These are phyloP conservation scores for Stachybotrys elegans DNA, from an alignment of 2,329 filamentous ascomycete species.

Conservation along the genomic window DNA sequence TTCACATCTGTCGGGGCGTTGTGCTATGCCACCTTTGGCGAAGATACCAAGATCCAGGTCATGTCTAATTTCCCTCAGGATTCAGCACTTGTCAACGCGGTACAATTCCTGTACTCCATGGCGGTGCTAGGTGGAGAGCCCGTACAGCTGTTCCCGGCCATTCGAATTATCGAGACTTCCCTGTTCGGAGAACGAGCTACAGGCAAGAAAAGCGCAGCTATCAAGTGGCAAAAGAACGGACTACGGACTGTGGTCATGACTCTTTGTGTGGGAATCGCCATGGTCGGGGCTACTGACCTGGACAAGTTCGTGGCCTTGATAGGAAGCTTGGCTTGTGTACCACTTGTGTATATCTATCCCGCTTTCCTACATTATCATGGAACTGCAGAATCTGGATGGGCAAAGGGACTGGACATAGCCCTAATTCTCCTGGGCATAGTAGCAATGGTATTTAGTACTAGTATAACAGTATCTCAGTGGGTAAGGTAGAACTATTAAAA, in stretches of 20 bases:
- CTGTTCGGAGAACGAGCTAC: constrained; percentile 61
- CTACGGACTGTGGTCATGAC: constrained; percentile 54
- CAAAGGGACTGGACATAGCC: constrained; percentile 53
- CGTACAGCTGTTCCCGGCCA: constrained; percentile 69
- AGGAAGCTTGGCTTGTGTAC: constrained; percentile 68
- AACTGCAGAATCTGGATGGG: constrained; percentile 50
- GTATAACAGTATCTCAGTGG: constrained; percentile 47
- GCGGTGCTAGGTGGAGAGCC: constrained; percentile 70
- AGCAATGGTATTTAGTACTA: constrained; percentile 68
- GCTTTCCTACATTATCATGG: constrained; percentile 66
- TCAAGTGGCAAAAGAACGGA: constrained; percentile 74
- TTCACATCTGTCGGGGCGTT: constrained; percentile 69
- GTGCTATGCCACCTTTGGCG: constrained; percentile 70
- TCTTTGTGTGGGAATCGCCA: constrained; percentile 55
- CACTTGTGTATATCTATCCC: constrained; percentile 73
- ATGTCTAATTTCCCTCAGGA: constrained; percentile 72
- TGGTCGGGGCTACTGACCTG: constrained; percentile 61
- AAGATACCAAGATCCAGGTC: constrained; percentile 64
- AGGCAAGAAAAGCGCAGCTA: constrained; percentile 58
- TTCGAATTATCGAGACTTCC: constrained; percentile 64
- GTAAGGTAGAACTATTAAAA: constrained; percentile 7
- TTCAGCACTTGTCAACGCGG: constrained; percentile 67
- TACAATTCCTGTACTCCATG: constrained; percentile 69
- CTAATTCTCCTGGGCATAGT: constrained; percentile 59
- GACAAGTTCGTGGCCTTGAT: constrained; percentile 73